Evolutionary conservation across 306 rosid genomes (phyloP).

Genomic region (Purshia tridentata): DNA sequence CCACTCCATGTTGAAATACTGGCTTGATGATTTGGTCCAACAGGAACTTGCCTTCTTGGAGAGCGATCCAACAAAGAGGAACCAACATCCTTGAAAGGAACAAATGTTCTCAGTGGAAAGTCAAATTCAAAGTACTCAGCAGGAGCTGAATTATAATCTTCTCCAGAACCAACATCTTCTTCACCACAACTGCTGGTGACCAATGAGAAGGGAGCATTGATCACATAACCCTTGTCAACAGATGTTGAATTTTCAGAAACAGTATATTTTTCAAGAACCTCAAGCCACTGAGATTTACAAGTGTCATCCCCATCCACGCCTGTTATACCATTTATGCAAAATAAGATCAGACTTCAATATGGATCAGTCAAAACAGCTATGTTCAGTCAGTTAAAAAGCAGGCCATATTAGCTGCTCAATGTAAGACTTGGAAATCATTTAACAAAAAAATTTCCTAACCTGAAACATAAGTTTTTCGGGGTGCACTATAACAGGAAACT

Average conservation of each 20-base stretch:
- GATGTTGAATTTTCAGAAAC: constrained; percentile 20
- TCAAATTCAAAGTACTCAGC: constrained; percentile 36
- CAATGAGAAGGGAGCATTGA: constrained; percentile 23
- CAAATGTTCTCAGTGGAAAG: constrained; percentile 30
- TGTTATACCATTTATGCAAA: constrained; percentile 7
- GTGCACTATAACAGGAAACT: constrained; percentile 29
- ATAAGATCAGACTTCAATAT: constrained; percentile 15
- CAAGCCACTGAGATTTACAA: constrained; percentile 47
- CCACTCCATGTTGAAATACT: constrained; percentile 45
- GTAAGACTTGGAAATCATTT: neutral
- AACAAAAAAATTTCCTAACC: constrained; percentile 31
- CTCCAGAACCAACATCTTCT: constrained; percentile 40
- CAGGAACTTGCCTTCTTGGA: constrained; percentile 45
- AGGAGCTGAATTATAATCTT: constrained; percentile 27
- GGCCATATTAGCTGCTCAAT: neutral
- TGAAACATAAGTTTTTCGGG: constrained; percentile 25
- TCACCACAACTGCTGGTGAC: constrained; percentile 32
- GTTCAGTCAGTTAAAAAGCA: constrained; percentile 10
- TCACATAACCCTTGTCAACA: constrained; percentile 22
- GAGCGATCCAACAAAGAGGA: constrained; percentile 23
- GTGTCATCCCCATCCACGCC: constrained; percentile 39
- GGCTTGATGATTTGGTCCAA: constrained; percentile 57
- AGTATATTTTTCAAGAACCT: constrained; percentile 30
- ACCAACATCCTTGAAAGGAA: constrained; percentile 35
- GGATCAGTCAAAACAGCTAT: neutral